Base-by-base conservation (phyloP, 176 grass and related monocot species). In the Canna indica region DNA sequence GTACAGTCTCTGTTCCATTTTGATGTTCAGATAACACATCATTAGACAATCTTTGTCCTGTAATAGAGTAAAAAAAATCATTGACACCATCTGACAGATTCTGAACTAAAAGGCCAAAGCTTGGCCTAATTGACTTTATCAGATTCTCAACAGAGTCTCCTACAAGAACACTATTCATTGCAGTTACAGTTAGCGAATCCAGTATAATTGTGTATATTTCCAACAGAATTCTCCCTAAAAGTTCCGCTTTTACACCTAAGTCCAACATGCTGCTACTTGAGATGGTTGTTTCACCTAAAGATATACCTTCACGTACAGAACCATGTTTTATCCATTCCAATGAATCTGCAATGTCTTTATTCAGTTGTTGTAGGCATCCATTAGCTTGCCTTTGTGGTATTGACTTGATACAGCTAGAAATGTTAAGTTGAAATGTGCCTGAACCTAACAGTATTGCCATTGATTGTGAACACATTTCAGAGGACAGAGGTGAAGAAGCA, bases 361-460 rank as follows among this genome's bases (percentile, higher is more conserved):
- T 88, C 42, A 99, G 81, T 52, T 93, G 84, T 54, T 93, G 86
- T 67, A 99, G 78, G 36, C 84, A 99, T 27, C 73, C 76, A 81
- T 86, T 87, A 46, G 88, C 81, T 70, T 97, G 88, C 14, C 89
- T 77, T 83, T 93, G 86, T 57, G 86, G 94, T 87, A 93, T 97
- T 67, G 73, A 90, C 46, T 83, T 93, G 70, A 97, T 61, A 66
- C 89, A 87, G 72, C 81, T 82, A 72, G 74, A 68, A 68, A 97
- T 84, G 64, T 84, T 75, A 75, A 66, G 75, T 54, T 24, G 81
- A 58, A 92, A 83, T 67, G 70, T 67, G 78, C 82, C 66, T 56
- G 84, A 80, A 57, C 75, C 81, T 74, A 92, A 54, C 41, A 97
- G 63, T 57, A 73, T 73, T 69, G 79, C 75, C 73, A 92, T 73